Percentiles rank a stretch among this genome's conserved stretches.
Evolutionary conservation across 129 eudicot species (phyloP).

Genomic region (Mikania micrantha): DNA sequence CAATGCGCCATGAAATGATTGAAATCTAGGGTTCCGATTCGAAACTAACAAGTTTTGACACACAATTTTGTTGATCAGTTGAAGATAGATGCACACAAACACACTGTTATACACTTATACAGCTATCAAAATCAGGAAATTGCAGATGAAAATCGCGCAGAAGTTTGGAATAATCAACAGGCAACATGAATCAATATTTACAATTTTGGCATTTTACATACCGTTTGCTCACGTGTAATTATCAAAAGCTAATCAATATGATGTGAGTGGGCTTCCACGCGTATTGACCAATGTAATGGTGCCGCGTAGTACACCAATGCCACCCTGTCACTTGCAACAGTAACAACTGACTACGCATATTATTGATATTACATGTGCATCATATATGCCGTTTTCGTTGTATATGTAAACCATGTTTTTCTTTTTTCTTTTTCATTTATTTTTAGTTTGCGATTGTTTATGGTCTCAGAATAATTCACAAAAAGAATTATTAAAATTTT

Average conservation of each 20-base stretch:
- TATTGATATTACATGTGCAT: no score
- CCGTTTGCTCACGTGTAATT: conserved; percentile 42
- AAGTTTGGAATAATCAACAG: neutral
- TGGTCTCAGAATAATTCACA: no score
- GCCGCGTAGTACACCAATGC: conserved; percentile 31
- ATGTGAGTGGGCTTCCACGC: neutral
- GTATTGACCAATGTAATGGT: conserved; percentile 9
- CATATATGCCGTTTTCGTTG: no score
- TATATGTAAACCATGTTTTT: no score
- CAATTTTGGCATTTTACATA: neutral
- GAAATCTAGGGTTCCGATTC: neutral
- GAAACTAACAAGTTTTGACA: neutral
- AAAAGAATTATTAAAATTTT: no score
- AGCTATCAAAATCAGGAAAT: neutral
- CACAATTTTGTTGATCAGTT: neutral
- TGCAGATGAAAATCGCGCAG: neutral
- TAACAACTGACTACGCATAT: no score
- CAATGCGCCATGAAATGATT: conserved; percentile 47
- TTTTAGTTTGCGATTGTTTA: no score
- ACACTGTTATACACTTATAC: neutral
- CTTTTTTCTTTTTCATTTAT: no score
- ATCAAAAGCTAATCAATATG: neutral
- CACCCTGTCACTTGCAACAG: neutral
- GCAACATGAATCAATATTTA: neutral
- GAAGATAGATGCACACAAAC: neutral